Evolutionary conservation across 2,329 filamentous ascomycete genomes (phyloP), one percentile per base, ranked within the genome.

Genomic region (Tolypocladium paradoxum): DNA sequence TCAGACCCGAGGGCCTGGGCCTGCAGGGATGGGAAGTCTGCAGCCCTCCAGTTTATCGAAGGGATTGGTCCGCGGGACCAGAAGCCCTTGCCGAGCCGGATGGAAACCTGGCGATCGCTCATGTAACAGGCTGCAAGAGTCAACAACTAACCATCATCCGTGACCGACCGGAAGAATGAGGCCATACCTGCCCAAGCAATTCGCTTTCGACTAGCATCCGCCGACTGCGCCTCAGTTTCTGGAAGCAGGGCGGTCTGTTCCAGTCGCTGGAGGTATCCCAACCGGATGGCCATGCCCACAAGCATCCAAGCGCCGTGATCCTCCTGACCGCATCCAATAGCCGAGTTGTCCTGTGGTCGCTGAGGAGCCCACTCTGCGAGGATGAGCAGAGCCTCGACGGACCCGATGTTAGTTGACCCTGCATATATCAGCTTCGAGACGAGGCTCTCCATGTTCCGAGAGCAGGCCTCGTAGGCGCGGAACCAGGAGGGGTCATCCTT

Each of bases 231-330:
- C 12, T 78, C 76, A 45, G 77, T 73, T 37, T 83, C 78, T 34
- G 80, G 77, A 45, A 81, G 75, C 59, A 88, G 83, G 0, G 83
- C 82, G 22, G 84, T 87, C 55, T 82, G 76, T 62, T 89, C 85
- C 20, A 89, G 72, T 1, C 82, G 81, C 18, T 88, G 78, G 50
- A 85, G 85, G 63, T 88, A 88, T 0, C 81, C 85, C 3, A 87
- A 78, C 7, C 85, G 77, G 7, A 89, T 69, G 3, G 85, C 85
- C 22, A 85, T 76, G 1, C 85, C 85, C 6, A 88, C 83, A 60
- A 88, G 82, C 84, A 88, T 88, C 85, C 85, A 89, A 0, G 84
- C 84, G 33, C 85, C 84, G 46, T 85, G 78, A 60, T 89, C 85
- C 62, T 88, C 85, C 64, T 88, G 85, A 9, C 85, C 85, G 53